These are phyloP conservation scores for Arabidopsis suecica DNA, from an alignment of 345 rosid species.

Conservation along the genomic window DNA sequence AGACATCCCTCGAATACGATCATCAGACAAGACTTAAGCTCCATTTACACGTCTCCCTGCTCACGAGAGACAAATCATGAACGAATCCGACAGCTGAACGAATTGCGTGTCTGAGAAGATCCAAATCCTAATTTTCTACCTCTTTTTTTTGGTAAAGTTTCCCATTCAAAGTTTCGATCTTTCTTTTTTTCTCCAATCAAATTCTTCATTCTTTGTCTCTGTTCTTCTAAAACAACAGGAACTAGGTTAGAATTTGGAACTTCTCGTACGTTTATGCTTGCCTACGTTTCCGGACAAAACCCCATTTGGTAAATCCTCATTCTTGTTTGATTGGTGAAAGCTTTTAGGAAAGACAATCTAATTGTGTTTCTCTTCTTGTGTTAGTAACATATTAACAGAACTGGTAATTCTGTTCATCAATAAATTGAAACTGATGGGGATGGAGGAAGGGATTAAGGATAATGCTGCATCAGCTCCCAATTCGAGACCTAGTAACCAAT, in stretches of 20 bases:
- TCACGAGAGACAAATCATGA: conserved; percentile 1
- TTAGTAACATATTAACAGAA: neutral
- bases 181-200: neutral
- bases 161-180: conserved; percentile 14
- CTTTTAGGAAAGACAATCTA: neutral
- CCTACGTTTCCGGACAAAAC: neutral
- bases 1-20: conserved; percentile 20
- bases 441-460: conserved; percentile 55
- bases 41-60: conserved; percentile 16
- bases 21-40: conserved; percentile 23
- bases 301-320: conserved; percentile 18
- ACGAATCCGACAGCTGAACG: conserved; percentile 25
- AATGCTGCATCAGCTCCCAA: conserved; percentile 20
- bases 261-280: conserved; percentile 24
- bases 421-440: conserved; percentile 39
- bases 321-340: conserved; percentile 18
- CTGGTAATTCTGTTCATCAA: conserved; percentile 32
- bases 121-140: conserved; percentile 11
- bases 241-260: conserved; percentile 22
- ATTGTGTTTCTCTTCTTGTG: conserved; percentile 11
- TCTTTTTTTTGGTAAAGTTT: conserved; percentile 20
- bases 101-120: conserved; percentile 31
- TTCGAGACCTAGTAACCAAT: conserved; percentile 41
- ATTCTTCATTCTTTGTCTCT: neutral
- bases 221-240: conserved; percentile 19